Evolutionary conservation across 768 basidiomycete genomes (phyloP).

Genomic region (Hirschioporus abietinus): DNA sequence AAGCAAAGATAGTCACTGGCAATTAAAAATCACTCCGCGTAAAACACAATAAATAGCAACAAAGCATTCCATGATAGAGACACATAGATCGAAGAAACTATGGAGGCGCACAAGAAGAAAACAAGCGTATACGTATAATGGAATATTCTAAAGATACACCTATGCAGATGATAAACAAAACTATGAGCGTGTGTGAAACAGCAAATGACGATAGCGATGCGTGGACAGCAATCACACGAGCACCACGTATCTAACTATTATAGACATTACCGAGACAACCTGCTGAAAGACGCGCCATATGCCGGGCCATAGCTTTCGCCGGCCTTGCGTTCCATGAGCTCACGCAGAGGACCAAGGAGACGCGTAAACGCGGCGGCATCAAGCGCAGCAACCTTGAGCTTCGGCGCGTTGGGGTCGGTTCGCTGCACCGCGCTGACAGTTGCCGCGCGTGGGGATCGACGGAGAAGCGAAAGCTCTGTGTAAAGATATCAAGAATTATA

Average conservation of each 20-base stretch:
- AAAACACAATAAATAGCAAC: background rate
- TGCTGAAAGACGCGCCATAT: background rate
- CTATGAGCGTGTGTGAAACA: background rate
- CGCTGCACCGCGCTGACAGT: constrained; percentile 81
- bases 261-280: background rate
- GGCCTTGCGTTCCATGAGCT: constrained; percentile 90
- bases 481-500: constrained; percentile 7
- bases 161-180: background rate
- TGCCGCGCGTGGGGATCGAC: constrained; percentile 88
- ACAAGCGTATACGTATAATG: background rate
- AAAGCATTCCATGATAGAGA: background rate
- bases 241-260: background rate
- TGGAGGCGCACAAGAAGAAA: background rate
- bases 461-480: constrained; percentile 85
- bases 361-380: constrained; percentile 93
- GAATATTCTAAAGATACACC: background rate
- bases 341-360: constrained; percentile 84
- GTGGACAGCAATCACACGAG: background rate
- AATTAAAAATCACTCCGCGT: background rate
- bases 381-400: constrained; percentile 89
- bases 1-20: background rate
- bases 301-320: constrained; percentile 53
- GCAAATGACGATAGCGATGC: background rate
- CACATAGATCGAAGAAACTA: background rate
- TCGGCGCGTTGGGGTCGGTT: constrained; percentile 41